Base-by-base conservation (phyloP, 495 filamentous ascomycete genomes). In the Collariella sp. region DNA sequence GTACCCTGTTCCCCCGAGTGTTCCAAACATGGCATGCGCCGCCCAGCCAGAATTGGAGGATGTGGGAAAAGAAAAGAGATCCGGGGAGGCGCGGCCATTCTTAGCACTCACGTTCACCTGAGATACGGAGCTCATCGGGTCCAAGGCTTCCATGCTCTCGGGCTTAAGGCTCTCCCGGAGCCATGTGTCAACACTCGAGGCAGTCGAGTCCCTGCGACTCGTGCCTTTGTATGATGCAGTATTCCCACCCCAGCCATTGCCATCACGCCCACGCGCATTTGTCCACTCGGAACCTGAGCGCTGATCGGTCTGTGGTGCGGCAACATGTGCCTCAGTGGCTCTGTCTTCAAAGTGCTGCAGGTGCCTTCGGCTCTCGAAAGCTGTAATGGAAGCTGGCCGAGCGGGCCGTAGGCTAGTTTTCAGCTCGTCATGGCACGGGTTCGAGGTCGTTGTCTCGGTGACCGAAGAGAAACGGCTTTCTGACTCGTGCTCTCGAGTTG, bases 21-120 rank as follows among this genome's bases (percentile, higher is more conserved):
- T 53, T 7, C 72, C 74, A 45, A 72, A 76, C 56, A 76, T 76
- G 24, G 62, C 68, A 23, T 69, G 61, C 12, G 72, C 65, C 20
- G 68, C 67, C 74, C 73, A 77, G 11, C 68, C 70, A 40, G 48
- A n/a, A n/a, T n/a, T 47, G 2, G 62, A 54, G 42, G 62, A 61
- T 0, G 50, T 46, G 6, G 74, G 73, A 49, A 77, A 75, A 0
- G 71, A 70, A 44, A 77, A 77, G 13, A 77, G 62, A 56, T 76
- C 74, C 0, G 73, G 72, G 9, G 73, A 75, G 11, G 56, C 33
- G 10, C 67, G 53, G 18, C 64, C 67, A 18, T 42, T 39, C 42
- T 53, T 54, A 46, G 41, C 43, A 31, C 47, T 46, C 5, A 39
- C 52, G 35, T 61, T 57, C 29, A 57, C 51, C 44, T 60, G 67